A percentile compares a stretch with the other conserved stretches of the same genome.
Evolutionary conservation across 2,329 filamentous ascomycete species (phyloP).

Genomic region (Diaporthe sp.): DNA sequence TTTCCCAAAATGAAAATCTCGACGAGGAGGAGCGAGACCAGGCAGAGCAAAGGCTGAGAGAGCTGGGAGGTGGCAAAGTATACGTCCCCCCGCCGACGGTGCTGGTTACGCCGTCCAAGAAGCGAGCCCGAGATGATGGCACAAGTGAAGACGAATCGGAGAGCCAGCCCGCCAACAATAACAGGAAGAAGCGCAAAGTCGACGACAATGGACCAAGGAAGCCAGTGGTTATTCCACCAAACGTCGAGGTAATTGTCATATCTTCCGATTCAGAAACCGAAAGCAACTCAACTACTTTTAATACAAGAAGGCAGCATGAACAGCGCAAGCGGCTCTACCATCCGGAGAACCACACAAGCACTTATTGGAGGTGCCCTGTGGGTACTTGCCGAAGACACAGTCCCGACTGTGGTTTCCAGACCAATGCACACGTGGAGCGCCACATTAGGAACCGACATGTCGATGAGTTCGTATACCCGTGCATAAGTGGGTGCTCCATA

Average conservation of each 20-base stretch:
- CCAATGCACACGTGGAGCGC: background rate
- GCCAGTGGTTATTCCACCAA: background rate
- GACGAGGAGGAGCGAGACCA: background rate
- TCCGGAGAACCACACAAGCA: background rate
- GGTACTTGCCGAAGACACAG: background rate
- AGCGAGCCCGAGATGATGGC: background rate
- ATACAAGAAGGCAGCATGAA: background rate
- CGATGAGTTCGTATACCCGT: background rate
- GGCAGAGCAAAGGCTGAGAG: background rate
- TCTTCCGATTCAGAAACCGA: background rate
- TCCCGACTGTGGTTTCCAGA: background rate
- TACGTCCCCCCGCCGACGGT: background rate
- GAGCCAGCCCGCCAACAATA: background rate
- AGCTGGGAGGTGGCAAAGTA: background rate
- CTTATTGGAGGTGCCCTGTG: background rate
- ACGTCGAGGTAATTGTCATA: background rate
- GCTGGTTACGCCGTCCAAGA: background rate
- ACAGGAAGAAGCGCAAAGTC: background rate
- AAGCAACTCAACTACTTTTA: background rate
- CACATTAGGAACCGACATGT: background rate
- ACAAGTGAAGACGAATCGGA: background rate
- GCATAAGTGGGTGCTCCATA: conserved; percentile 1
- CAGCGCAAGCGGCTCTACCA: background rate
- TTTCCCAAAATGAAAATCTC: background rate
- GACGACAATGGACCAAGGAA: background rate